These are phyloP conservation scores for Trichoderma sp. DNA, from an alignment of 2,329 filamentous ascomycete species.

Conservation along the genomic window DNA sequence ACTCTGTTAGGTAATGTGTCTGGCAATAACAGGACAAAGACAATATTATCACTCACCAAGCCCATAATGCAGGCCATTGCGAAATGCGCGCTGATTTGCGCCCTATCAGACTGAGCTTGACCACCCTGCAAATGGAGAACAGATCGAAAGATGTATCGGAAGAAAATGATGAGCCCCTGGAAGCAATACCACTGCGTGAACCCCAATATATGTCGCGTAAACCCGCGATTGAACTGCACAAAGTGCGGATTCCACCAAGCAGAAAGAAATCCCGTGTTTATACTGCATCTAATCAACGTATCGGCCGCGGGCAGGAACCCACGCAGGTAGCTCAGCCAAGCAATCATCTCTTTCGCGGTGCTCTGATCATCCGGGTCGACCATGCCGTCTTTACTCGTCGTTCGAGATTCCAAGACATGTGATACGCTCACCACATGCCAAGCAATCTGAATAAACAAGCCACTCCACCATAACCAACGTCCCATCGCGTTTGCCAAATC, in stretches of 20 bases:
- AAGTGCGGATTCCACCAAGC: constrained; percentile 73
- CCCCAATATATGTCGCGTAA: constrained; percentile 61
- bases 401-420: constrained; percentile 35
- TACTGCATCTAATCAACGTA: constrained; percentile 51
- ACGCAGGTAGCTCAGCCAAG: constrained; percentile 30
- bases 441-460: constrained; percentile 50
- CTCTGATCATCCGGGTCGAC: constrained; percentile 42
- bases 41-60: constrained; percentile 49
- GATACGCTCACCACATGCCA: constrained; percentile 53
- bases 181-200: constrained; percentile 68
- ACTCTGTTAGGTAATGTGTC: constrained; percentile 33
- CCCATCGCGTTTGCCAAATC: constrained; percentile 51
- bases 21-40: not conserved
- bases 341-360: constrained; percentile 28
- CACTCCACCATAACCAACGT: constrained; percentile 54
- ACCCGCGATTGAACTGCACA: constrained; percentile 62
- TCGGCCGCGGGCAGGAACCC: constrained; percentile 47
- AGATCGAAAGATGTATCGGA: constrained; percentile 56
- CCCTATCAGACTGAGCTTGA: constrained; percentile 44
- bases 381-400: constrained; percentile 38
- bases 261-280: constrained; percentile 55
- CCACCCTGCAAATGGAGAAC: constrained; percentile 48
- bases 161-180: constrained; percentile 61
- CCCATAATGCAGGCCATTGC: constrained; percentile 57
- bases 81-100: constrained; percentile 57